Percentiles rank a stretch among this genome's conserved stretches.
Conservation (phyloP, 2,329 filamentous ascomycete species). For the Alternaria viburni region DNA sequence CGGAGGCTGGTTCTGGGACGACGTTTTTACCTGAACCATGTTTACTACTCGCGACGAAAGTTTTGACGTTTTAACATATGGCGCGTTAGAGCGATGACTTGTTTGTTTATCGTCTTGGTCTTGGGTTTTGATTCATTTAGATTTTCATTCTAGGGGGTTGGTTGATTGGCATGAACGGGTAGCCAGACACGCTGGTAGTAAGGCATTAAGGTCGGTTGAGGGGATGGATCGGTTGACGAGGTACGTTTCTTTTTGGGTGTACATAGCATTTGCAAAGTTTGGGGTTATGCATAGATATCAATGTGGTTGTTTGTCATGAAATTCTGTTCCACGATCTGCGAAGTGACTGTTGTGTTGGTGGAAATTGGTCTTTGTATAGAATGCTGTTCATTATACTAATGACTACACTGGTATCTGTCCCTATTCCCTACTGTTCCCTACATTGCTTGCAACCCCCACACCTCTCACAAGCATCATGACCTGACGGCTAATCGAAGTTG, state of each 20-base stretch:
- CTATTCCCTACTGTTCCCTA: background rate
- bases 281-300: background rate
- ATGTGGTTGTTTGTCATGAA: background rate
- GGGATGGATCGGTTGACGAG: background rate
- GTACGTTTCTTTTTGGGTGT: background rate
- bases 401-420: background rate
- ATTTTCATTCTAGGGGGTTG: background rate
- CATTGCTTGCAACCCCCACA: no score
- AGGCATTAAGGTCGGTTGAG: background rate
- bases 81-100: slow-evolving; percentile 4
- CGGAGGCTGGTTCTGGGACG: background rate
- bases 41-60: background rate
- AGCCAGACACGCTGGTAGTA: background rate
- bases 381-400: no score
- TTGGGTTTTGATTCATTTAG: background rate
- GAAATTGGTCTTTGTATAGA: no score
- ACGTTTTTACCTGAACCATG: background rate
- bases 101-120: background rate
- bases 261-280: background rate
- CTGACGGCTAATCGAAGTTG: slow-evolving; percentile 32
- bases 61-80: background rate
- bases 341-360: no score
- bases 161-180: background rate
- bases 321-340: no score
- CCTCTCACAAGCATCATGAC: no score